Evolutionary conservation across 495 filamentous ascomycete species (phyloP).

Genomic region (Staphylotrichum longicolle): DNA sequence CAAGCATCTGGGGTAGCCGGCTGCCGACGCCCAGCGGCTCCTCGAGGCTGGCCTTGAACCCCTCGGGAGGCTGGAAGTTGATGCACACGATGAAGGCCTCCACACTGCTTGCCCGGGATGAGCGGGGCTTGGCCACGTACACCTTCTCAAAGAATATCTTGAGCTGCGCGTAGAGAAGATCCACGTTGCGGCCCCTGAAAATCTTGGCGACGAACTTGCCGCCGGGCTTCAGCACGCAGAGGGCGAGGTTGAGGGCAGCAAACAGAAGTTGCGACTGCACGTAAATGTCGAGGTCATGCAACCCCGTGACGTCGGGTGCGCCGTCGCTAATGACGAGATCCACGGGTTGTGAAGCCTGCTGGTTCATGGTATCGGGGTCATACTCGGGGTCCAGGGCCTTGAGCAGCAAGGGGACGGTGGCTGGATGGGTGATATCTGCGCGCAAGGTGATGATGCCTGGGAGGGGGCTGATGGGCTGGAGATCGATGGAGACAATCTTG

Average conservation of each 20-base stretch:
- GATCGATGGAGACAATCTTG: constrained; percentile 91
- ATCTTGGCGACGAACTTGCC: constrained; percentile 98
- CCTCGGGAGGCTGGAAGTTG: constrained; percentile 66
- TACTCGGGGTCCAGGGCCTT: constrained; percentile 77
- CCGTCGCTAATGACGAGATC: constrained; percentile 94
- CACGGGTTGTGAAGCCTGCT: constrained; percentile 64
- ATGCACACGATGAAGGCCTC: constrained; percentile 96
- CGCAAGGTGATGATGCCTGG: constrained; percentile 87
- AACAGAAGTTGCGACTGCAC: constrained; percentile 94
- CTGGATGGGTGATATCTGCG: constrained; percentile 96
- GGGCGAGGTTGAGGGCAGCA: constrained; percentile 84
- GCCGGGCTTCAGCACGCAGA: constrained; percentile 86
- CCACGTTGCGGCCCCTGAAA: constrained; percentile 89
- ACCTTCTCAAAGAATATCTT: constrained; percentile 86
- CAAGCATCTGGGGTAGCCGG: constrained; percentile 46
- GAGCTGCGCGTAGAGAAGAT: constrained; percentile 86
- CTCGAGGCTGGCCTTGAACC: constrained; percentile 65
- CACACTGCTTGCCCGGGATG: constrained; percentile 87
- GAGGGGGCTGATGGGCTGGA: constrained; percentile 92
- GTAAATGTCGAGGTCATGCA: constrained; percentile 97
- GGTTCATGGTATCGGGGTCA: constrained; percentile 50
- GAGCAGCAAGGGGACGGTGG: constrained; percentile 84
- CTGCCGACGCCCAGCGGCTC: constrained; percentile 61
- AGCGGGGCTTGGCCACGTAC: constrained; percentile 87
- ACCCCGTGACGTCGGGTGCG: constrained; percentile 91